Conservation (phyloP, 2,329 filamentous ascomycete species). For the Phyllosticta paracitricarpa region DNA sequence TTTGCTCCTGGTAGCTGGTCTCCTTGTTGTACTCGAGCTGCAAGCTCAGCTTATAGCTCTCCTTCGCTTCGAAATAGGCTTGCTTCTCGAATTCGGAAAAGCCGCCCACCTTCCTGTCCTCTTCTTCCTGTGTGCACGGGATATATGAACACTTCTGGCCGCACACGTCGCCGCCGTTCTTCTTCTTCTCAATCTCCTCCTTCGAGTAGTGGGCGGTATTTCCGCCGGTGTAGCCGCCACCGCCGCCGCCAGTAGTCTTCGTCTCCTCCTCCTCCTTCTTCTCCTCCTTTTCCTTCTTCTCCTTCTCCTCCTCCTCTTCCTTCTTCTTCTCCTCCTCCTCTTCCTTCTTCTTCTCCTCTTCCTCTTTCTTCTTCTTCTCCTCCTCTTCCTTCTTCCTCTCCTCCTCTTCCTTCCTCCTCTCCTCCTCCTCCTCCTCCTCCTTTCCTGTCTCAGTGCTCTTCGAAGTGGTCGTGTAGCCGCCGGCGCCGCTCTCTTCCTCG, state of each 20-base stretch:
- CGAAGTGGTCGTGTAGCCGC: conserved; percentile 17
- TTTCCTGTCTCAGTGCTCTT: conserved; percentile 19
- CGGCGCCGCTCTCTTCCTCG: no score
- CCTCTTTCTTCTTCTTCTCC: background rate
- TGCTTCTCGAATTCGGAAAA: conserved; percentile 6
- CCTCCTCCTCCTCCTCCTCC: conserved; percentile 17
- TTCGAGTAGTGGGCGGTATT: no score
- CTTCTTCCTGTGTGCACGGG: conserved; percentile 11
- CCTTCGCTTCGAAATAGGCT: background rate
- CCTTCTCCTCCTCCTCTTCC: no score
- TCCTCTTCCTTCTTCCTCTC: no score
- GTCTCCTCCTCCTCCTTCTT: conserved; percentile 20
- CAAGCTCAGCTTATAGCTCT: background rate
- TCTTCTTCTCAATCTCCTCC: background rate
- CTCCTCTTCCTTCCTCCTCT: conserved; percentile 19
- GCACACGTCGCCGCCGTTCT: background rate
- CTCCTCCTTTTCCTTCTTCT: conserved; percentile 9
- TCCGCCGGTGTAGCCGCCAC: background rate
- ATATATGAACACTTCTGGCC: background rate
- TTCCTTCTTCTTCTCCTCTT: conserved; percentile 19
- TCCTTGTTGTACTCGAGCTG: background rate
- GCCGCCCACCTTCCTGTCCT: conserved; percentile 16
- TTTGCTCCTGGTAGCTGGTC: background rate
- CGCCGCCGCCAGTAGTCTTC: background rate
- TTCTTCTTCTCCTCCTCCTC: conserved; percentile 14